phyloP scores from a whole-genome alignment of 164 flowering plant species.

The Brasenia schreberi region DNA sequence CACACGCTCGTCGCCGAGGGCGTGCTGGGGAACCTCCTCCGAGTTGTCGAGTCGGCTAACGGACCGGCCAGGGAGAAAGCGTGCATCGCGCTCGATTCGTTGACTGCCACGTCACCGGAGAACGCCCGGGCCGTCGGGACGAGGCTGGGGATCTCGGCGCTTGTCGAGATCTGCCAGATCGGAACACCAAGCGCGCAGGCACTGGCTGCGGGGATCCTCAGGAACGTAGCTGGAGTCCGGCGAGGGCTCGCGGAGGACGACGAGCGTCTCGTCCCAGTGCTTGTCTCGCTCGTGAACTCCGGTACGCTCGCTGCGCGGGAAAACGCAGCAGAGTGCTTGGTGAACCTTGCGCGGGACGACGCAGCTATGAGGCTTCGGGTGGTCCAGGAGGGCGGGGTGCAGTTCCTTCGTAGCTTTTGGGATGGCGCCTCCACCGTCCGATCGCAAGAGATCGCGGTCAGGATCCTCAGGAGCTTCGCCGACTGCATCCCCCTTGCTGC shows the following conservation, averaged over 20 bases:
- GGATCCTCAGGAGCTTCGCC: slow-evolving; percentile 34
- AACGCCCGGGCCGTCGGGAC: slow-evolving; percentile 76
- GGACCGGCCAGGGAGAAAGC: slow-evolving; percentile 72
- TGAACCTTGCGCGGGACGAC: slow-evolving; percentile 43
- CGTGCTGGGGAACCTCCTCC: slow-evolving; percentile 45
- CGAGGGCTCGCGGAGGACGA: slow-evolving; percentile 61
- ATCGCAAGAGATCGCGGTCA: slow-evolving; percentile 45
- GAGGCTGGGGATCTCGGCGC: slow-evolving; percentile 67
- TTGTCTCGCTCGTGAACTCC: slow-evolving; percentile 36
- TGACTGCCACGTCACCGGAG: slow-evolving; percentile 48
- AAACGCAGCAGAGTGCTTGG: slow-evolving; percentile 62
- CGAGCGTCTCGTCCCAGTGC: slow-evolving; percentile 48
- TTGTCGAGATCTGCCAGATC: slow-evolving; percentile 57
- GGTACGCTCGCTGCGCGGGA: slow-evolving; percentile 70
- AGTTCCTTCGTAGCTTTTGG: slow-evolving; percentile 60
- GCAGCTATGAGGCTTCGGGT: slow-evolving; percentile 46
- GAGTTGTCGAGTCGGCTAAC: slow-evolving; percentile 76
- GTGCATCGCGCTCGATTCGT: slow-evolving; percentile 49
- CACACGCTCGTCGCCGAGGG: slow-evolving; percentile 70
- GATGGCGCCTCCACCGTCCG: slow-evolving; percentile 29
- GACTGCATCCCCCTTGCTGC: slow-evolving; percentile 40
- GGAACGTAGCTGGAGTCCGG: slow-evolving; percentile 45
- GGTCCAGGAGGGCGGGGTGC: slow-evolving; percentile 56
- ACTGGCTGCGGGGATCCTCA: slow-evolving; percentile 65
- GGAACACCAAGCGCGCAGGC: slow-evolving; percentile 82